A percentile compares a stretch with the other conserved stretches of the same genome.
Evolutionary conservation across 2,329 filamentous ascomycete genomes (phyloP).

Genomic region (Penicillium corylophilum): DNA sequence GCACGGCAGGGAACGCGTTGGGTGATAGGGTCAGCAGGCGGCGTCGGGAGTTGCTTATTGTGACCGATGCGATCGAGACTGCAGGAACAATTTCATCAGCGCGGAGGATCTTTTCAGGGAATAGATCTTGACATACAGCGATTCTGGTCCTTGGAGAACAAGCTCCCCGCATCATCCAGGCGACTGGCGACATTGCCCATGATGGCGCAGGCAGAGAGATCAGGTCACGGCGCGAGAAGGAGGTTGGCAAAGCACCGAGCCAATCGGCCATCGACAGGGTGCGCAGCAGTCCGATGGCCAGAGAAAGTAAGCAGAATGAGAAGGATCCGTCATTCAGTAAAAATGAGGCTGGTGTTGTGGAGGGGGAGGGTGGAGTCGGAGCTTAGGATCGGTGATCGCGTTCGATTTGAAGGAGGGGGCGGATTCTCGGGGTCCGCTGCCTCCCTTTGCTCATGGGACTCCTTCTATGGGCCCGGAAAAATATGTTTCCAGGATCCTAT

Average conservation of each 20-base stretch:
- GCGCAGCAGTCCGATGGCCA: conserved; percentile 26
- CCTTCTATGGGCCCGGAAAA: not conserved
- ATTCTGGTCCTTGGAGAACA: conserved; percentile 89
- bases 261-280: conserved; percentile 36
- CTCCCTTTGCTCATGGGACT: not conserved
- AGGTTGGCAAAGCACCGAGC: conserved; percentile 28
- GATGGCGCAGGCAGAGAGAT: conserved; percentile 39
- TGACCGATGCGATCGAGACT: conserved; percentile 87
- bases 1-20: conserved; percentile 82
- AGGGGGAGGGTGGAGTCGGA: conserved; percentile 13
- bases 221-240: conserved; percentile 29
- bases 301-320: conserved; percentile 10
- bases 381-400: conserved; percentile 15
- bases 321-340: conserved; percentile 28
- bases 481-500: not conserved
- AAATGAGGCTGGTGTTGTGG: conserved; percentile 1
- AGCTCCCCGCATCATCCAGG: conserved; percentile 72
- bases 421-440: conserved; percentile 7
- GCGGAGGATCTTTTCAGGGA: conserved; percentile 1
- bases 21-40: conserved; percentile 76
- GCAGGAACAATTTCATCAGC: conserved; percentile 18
- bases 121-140: conserved; percentile 61
- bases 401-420: conserved; percentile 14
- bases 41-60: conserved; percentile 75
- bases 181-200: conserved; percentile 95